Evolutionary conservation across 2,329 filamentous ascomycete species (phyloP), one percentile per base, ranked within the genome.

Genomic region (Trichoderma oligosporum): DNA sequence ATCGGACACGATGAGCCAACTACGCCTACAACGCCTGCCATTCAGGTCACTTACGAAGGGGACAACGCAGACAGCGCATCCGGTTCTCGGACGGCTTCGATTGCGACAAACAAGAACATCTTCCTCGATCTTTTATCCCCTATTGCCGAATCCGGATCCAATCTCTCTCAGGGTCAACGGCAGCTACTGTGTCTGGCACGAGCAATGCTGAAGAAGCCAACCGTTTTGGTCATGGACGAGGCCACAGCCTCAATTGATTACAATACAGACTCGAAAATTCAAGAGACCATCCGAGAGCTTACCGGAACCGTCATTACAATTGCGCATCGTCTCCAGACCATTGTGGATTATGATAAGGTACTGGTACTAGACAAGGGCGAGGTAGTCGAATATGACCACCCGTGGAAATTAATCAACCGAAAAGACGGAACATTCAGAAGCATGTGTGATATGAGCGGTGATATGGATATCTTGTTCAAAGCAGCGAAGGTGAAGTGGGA

Each of bases 221-320:
- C 89, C 62, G 91, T 99, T 1, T 79, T 99, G n/a, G 87, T 99
- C 68, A 97, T 99, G 94, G 94, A 99, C 72, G 94, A 99, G 77
- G 94, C 94, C 0, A 99, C 94, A 0, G 94, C 94, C 0, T 96
- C 90, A 0, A 97, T 99, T 67, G 94, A 99, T 74, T 97, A 97
- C 73, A 88, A 86, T 4, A 99, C 94, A 2, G 94, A 99, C 67
- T 81, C 87, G 48, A 97, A 96, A 76, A 97, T 99, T 64, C 94
- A 99, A 73, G 91, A 90, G 66, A 97, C 94, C 0, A 92, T 99
- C 60, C 87, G 91, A n/a, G 89, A 96, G 71, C 82, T 97, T 65
- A 88, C 86, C 63, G 90, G 91, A 71, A 99, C 94, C 0, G 96
- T 95, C 60, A 89, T 97, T 69, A 97, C 94, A 0, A 97, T 99